Conservation (phyloP, 1,284 basidiomycete genomes). For the Austroboletus novae-zelandiae region DNA sequence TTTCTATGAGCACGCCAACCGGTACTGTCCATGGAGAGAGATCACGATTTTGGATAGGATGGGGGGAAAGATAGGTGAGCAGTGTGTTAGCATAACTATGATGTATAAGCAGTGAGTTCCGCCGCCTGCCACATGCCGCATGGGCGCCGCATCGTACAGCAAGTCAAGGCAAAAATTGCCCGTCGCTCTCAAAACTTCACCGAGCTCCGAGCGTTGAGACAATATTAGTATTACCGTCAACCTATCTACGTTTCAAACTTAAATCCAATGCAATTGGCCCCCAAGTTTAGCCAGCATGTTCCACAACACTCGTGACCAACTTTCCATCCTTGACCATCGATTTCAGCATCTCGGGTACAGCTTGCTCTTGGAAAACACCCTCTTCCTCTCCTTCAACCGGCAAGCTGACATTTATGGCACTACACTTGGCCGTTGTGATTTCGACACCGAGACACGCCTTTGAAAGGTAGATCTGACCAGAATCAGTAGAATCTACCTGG, state of each 20-base stretch:
- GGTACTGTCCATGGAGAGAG: conserved; percentile 55
- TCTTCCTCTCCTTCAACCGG: conserved; percentile 89
- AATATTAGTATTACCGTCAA: background rate
- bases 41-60: background rate
- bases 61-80: background rate
- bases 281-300: conserved; percentile 67
- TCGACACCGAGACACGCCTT: conserved; percentile 78
- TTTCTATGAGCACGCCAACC: conserved; percentile 65
- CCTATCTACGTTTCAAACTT: background rate
- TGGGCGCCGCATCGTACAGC: background rate
- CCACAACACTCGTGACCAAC: conserved; percentile 85
- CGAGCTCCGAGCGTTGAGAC: background rate
- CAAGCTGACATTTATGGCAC: conserved; percentile 88
- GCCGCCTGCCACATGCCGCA: too few relatives aligned
- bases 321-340: conserved; percentile 83
- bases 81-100: too few relatives aligned
- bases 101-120: too few relatives aligned
- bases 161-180: background rate
- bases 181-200: background rate
- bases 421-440: conserved; percentile 95
- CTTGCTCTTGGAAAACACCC: conserved; percentile 87
- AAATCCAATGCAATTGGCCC: background rate
- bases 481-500: conserved; percentile 92
- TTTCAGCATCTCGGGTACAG: conserved; percentile 96
- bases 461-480: conserved; percentile 93